These are phyloP conservation scores for Cryptosporidium sp. DNA, from an alignment of 169 alveolate genomes.

Conservation along the genomic window DNA sequence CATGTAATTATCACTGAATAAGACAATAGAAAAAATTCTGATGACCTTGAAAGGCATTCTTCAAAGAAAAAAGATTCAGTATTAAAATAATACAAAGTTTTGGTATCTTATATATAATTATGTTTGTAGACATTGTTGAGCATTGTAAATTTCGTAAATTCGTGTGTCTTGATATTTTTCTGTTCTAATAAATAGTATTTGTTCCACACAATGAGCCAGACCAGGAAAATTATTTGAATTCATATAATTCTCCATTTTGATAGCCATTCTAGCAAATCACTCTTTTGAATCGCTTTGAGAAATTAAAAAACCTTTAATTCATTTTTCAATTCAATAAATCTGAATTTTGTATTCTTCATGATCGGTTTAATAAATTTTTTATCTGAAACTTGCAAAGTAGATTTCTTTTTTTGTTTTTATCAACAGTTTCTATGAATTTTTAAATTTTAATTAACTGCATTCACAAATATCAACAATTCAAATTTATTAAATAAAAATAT, in stretches of 20 bases:
- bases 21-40: conserved; percentile 82
- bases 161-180: conserved; percentile 85
- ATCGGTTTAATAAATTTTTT: conserved; percentile 34
- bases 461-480: too few species aligned
- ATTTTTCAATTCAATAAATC: conserved; percentile 78
- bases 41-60: conserved; percentile 81
- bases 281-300: conserved; percentile 79
- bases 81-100: conserved; percentile 81
- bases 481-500: too few species aligned
- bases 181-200: conserved; percentile 86
- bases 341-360: conserved; percentile 8
- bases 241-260: conserved; percentile 81
- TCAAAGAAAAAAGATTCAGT: conserved; percentile 77
- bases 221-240: conserved; percentile 83
- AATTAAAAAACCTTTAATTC: conserved; percentile 80
- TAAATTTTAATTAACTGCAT: too few species aligned
- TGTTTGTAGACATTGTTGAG: conserved; percentile 83
- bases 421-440: too few species aligned
- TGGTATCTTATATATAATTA: conserved; percentile 80
- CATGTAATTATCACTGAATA: conserved; percentile 80
- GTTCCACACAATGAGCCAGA: conserved; percentile 90
- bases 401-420: too few species aligned
- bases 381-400: too few species aligned
- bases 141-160: conserved; percentile 74
- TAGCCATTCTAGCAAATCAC: conserved; percentile 84